Conservation (phyloP, 495 filamentous ascomycete species). For the Penicillium cinerascens region DNA sequence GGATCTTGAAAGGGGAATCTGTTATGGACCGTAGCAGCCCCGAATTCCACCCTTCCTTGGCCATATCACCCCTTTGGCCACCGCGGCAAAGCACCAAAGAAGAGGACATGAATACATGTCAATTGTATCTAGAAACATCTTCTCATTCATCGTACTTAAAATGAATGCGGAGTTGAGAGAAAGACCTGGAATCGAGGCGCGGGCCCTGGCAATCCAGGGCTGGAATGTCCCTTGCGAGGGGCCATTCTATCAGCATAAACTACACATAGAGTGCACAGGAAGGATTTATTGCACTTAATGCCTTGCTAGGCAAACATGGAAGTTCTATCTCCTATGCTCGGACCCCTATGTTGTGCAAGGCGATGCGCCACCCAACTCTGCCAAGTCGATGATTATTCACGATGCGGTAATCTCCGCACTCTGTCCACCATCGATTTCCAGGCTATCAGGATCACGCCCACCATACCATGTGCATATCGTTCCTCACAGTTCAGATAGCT, state of each 20-base stretch:
- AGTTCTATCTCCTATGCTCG: too few species aligned
- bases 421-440: too few species aligned
- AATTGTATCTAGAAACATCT: not conserved
- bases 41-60: conserved; percentile 25
- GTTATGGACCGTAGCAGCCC: conserved; percentile 23
- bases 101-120: too few species aligned
- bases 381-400: too few species aligned
- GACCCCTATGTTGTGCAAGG: not conserved
- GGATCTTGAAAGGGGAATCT: conserved; percentile 12
- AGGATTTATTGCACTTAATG: too few species aligned
- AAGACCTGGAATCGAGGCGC: not conserved
- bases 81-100: not conserved
- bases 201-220: not conserved
- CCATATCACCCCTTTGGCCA: not conserved
- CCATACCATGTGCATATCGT: too few species aligned
- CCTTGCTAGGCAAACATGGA: too few species aligned
- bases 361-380: too few species aligned
- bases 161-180: too few species aligned
- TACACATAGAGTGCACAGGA: not conserved
- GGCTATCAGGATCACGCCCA: too few species aligned
- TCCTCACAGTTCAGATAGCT: too few species aligned
- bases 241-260: not conserved
- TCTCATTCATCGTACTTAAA: not conserved
- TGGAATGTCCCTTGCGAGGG: conserved; percentile 11
- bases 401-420: too few species aligned